Evolutionary conservation across 2,329 filamentous ascomycete species (phyloP).

Genomic region (Mycosphaerella arachidis): DNA sequence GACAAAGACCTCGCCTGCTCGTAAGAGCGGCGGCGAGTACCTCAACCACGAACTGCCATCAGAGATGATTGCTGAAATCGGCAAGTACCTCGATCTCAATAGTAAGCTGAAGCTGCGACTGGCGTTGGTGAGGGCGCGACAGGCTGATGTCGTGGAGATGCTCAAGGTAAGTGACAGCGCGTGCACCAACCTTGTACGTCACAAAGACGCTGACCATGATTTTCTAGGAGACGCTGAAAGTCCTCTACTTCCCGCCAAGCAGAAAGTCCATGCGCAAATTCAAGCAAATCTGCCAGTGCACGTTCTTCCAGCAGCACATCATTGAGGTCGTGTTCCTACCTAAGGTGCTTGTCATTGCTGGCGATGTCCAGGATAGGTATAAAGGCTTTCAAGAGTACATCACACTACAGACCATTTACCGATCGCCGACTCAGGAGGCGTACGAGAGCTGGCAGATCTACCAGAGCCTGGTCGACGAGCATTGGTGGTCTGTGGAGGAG

Average conservation of each 20-base stretch:
- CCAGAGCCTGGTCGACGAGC: not conserved
- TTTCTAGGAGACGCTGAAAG: not conserved
- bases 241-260: slow-evolving; percentile 4
- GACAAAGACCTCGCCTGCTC: not conserved
- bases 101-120: not conserved
- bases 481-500: not conserved
- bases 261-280: not conserved
- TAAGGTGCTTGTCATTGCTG: not conserved
- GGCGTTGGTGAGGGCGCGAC: not conserved
- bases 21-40: not conserved
- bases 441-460: not conserved
- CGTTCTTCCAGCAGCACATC: not conserved
- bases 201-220: not conserved
- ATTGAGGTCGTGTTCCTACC: not conserved
- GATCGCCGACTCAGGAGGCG: not conserved
- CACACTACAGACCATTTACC: not conserved
- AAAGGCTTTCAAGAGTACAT: not conserved
- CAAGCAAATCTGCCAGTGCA: not conserved
- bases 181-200: not conserved
- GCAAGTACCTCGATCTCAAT: not conserved
- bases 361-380: not conserved
- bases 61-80: not conserved
- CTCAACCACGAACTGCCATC: not conserved
- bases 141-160: not conserved
- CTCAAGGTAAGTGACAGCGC: not conserved